These are phyloP conservation scores for Cercospora janseana DNA, from an alignment of 2,329 filamentous ascomycete species.

Conservation along the genomic window DNA sequence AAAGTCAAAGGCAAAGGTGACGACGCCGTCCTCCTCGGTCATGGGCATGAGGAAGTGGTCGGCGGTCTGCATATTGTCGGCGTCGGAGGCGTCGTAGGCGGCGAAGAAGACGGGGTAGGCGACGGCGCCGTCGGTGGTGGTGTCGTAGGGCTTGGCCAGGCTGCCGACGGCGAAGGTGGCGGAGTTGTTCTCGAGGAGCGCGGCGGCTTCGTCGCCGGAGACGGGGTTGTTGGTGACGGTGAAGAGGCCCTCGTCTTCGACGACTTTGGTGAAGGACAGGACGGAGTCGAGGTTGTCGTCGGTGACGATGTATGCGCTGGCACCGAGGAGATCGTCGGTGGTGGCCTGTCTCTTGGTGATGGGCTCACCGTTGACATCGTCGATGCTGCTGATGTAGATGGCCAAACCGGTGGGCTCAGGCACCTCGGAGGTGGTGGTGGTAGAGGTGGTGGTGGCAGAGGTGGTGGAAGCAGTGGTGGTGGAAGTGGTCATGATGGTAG, in stretches of 20 bases:
- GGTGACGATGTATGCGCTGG: not conserved
- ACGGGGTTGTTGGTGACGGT: not conserved
- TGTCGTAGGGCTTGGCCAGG: not conserved
- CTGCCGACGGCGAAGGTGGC: not conserved
- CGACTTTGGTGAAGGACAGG: not conserved
- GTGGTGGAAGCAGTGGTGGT: not conserved
- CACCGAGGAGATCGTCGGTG: not conserved
- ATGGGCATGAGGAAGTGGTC: not conserved
- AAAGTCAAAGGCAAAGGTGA: not conserved
- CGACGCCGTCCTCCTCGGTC: not conserved
- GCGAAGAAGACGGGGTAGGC: constrained; percentile 4
- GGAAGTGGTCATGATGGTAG: not conserved
- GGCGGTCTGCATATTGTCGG: not conserved
- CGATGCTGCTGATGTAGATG: constrained; percentile 1
- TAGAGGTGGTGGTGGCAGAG: not conserved
- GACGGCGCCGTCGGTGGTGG: not conserved
- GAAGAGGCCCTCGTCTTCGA: not conserved
- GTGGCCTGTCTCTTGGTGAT: too few species aligned
- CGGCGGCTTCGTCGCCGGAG: not conserved
- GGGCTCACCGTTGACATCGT: too few species aligned
- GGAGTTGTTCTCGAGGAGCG: not conserved
- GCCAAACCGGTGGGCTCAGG: not conserved
- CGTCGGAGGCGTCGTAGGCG: too few species aligned
- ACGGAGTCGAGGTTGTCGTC: not conserved
- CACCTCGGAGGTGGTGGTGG: not conserved